phyloP scores from a whole-genome alignment of 371 early-diverging fungal species.

The Mucor circinelloides region DNA sequence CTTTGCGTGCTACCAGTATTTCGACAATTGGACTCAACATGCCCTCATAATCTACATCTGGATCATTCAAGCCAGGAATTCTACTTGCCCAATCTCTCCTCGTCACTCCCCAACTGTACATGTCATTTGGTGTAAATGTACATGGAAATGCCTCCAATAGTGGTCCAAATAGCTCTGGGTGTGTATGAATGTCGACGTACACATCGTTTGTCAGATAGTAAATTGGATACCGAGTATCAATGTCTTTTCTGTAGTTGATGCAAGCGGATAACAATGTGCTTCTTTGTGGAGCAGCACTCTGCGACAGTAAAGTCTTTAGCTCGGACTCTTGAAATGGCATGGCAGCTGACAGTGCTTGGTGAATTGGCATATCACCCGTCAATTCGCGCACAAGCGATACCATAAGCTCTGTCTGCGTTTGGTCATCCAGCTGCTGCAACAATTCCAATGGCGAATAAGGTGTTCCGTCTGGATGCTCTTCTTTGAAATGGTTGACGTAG shows the following conservation, averaged over 20 bases:
- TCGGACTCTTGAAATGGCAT: conserved; percentile 25
- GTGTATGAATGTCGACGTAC: conserved; percentile 5
- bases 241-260: conserved; percentile 20
- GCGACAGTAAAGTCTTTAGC: conserved; percentile 1
- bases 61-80: conserved; percentile 1
- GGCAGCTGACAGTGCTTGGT: conserved; percentile 32
- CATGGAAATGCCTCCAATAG: conserved; percentile 29
- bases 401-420: conserved; percentile 16
- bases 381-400: conserved; percentile 25
- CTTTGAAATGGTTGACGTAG: neutral
- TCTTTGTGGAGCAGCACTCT: neutral
- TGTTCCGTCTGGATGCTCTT: neutral
- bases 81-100: conserved; percentile 12
- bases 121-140: conserved; percentile 30
- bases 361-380: conserved; percentile 33
- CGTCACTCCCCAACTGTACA: conserved; percentile 17
- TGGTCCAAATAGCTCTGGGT: conserved; percentile 19
- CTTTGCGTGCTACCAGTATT: conserved; percentile 28
- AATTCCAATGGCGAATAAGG: neutral
- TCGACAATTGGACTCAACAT: conserved; percentile 28
- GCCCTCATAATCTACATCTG: conserved; percentile 18
- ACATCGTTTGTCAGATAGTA: conserved; percentile 26
- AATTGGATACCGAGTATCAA: conserved; percentile 27
- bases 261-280: conserved; percentile 24
- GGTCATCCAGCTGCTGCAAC: conserved; percentile 3